phyloP scores from a whole-genome alignment of 129 eudicot genomes.

The Centella asiatica region DNA sequence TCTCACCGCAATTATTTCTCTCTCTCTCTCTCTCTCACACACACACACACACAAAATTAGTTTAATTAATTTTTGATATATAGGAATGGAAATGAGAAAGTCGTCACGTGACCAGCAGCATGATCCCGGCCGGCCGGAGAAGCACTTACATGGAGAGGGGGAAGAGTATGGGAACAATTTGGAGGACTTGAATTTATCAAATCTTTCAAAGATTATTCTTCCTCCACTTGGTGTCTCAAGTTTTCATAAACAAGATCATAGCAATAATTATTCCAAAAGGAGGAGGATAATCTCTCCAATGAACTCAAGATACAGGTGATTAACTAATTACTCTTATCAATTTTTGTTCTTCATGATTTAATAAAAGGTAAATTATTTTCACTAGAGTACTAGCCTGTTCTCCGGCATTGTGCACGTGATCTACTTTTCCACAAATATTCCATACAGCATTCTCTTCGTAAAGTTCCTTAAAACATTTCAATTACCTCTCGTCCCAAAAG shows the following conservation, averaged over 20 bases:
- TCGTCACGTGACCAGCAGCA: background rate
- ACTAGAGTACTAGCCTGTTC: too few species aligned
- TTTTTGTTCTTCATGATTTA: too few species aligned
- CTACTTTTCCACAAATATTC: background rate
- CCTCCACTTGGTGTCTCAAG: constrained; percentile 71
- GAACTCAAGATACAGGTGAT: constrained; percentile 70
- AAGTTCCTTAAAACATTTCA: too few species aligned
- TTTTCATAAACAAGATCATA: background rate
- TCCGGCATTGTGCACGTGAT: constrained; percentile 6
- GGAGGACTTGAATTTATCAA: constrained; percentile 33
- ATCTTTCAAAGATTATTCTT: constrained; percentile 65
- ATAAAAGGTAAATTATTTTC: too few species aligned
- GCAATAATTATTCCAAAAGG: constrained; percentile 17
- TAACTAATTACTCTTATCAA: background rate
- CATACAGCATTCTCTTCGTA: too few species aligned
- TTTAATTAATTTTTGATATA: too few species aligned
- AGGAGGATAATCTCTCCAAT: constrained; percentile 52
- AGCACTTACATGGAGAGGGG: constrained; percentile 11
- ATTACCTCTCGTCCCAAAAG: too few species aligned
- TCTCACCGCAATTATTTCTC: background rate
- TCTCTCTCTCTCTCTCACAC: background rate
- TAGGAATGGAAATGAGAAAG: background rate
- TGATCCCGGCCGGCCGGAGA: background rate
- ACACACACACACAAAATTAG: background rate
- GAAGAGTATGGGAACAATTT: constrained; percentile 9